phyloP scores from a whole-genome alignment of 1,139 yeast genomes.

The Blastobotrys proliferans region DNA sequence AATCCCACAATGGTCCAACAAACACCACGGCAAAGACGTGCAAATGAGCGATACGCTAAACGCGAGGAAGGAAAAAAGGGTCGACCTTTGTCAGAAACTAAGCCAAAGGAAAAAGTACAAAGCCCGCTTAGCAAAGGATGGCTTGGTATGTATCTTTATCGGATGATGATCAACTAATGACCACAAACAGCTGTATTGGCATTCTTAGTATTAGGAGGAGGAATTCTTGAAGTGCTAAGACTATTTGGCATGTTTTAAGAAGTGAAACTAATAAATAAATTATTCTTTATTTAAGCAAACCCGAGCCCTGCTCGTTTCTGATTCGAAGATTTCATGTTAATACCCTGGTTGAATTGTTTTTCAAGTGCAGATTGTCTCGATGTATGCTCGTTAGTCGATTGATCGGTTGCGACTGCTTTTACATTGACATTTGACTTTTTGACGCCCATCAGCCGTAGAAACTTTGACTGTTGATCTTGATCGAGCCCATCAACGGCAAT shows the following conservation, averaged over 20 bases:
- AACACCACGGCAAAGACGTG: slow-evolving; percentile 80
- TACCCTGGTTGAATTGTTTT: slow-evolving; percentile 26
- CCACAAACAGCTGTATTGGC: slow-evolving; percentile 40
- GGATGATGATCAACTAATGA: not conserved
- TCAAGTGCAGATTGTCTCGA: slow-evolving; percentile 17
- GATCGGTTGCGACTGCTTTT: slow-evolving; percentile 9
- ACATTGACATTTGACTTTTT: slow-evolving; percentile 17
- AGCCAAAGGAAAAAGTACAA: slow-evolving; percentile 36
- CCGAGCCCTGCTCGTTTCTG: slow-evolving; percentile 24
- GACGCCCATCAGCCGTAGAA: slow-evolving; percentile 28
- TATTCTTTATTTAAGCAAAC: slow-evolving; percentile 3
- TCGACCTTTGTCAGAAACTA: slow-evolving; percentile 55
- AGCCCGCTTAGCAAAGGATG: slow-evolving; percentile 56
- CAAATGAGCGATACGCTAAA: slow-evolving; percentile 77
- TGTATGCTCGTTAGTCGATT: slow-evolving; percentile 2
- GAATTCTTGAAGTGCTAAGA: slow-evolving; percentile 59
- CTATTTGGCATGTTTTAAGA: slow-evolving; percentile 27
- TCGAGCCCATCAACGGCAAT: slow-evolving; percentile 25
- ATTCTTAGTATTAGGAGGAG: slow-evolving; percentile 81
- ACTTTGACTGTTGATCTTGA: slow-evolving; percentile 24
- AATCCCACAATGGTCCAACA: too few relatives aligned
- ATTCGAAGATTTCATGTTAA: slow-evolving; percentile 18
- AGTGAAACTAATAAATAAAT: not conserved
- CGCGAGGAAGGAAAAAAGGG: slow-evolving; percentile 61
- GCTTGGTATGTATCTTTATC: slow-evolving; percentile 44